These are phyloP conservation scores for Fusarium liriodendri DNA, from an alignment of 2,329 filamentous ascomycete genomes.

Conservation along the genomic window DNA sequence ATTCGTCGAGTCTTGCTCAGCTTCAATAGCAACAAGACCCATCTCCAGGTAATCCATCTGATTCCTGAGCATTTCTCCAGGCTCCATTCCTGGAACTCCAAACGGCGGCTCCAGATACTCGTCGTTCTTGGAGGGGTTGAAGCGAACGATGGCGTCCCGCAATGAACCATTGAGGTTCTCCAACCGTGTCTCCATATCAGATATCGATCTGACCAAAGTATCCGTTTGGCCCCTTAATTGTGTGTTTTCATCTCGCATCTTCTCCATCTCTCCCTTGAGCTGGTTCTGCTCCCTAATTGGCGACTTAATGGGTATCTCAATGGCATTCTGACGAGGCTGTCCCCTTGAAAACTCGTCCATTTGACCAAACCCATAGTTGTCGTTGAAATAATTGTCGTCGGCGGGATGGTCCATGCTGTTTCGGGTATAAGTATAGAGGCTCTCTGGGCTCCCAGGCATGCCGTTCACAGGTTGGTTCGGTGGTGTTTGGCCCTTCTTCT, in stretches of 20 bases:
- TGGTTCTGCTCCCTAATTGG: slow-evolving; percentile 66
- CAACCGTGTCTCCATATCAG: slow-evolving; percentile 72
- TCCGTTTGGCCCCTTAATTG: slow-evolving; percentile 51
- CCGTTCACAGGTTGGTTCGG: slow-evolving; percentile 60
- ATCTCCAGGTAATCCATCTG: slow-evolving; percentile 80
- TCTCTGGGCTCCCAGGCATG: slow-evolving; percentile 81
- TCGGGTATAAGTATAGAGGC: slow-evolving; percentile 75
- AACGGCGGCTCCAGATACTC: slow-evolving; percentile 58
- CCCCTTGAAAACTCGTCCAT: slow-evolving; percentile 59
- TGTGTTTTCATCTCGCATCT: slow-evolving; percentile 58
- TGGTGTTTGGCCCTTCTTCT: slow-evolving; percentile 61
- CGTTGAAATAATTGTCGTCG: slow-evolving; percentile 77
- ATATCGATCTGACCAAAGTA: slow-evolving; percentile 59
- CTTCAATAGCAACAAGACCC: slow-evolving; percentile 69
- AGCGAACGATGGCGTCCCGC: slow-evolving; percentile 72
- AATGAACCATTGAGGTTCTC: slow-evolving; percentile 75
- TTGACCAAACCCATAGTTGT: slow-evolving; percentile 76
- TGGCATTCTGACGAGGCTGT: slow-evolving; percentile 54
- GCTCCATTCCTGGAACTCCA: slow-evolving; percentile 48
- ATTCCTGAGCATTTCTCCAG: slow-evolving; percentile 59
- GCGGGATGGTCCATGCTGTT: slow-evolving; percentile 66
- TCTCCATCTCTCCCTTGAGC: slow-evolving; percentile 60
- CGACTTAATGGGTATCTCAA: slow-evolving; percentile 70
- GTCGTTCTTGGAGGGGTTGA: slow-evolving; percentile 66
- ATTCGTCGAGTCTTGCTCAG: slow-evolving; percentile 62